phyloP scores from a whole-genome alignment of 768 basidiomycete species.

The Leccinum obscurum region DNA sequence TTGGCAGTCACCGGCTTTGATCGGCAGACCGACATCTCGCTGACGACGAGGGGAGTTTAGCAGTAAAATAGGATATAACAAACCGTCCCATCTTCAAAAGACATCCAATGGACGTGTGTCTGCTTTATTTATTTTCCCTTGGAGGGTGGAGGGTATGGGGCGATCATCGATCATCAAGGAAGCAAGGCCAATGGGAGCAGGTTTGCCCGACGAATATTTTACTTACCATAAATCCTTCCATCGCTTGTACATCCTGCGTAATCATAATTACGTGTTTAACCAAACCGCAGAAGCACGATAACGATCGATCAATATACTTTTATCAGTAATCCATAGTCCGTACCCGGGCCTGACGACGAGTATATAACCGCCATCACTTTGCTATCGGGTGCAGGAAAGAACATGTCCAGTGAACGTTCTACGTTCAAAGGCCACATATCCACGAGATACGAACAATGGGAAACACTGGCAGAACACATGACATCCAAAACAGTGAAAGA shows the following conservation, averaged over 20 bases:
- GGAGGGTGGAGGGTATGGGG: neutral
- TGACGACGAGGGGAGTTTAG: constrained; percentile 47
- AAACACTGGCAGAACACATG: neutral
- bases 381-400: neutral
- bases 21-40: constrained; percentile 47
- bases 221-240: neutral
- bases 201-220: neutral
- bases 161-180: too few species aligned
- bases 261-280: neutral
- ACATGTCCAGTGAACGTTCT: constrained; percentile 8
- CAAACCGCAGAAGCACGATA: neutral
- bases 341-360: constrained; percentile 6
- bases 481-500: neutral
- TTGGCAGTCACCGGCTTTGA: constrained; percentile 36
- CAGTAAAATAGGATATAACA: constrained; percentile 38
- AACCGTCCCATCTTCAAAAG: constrained; percentile 53
- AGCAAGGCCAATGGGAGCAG: neutral
- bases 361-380: neutral
- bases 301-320: constrained; percentile 11
- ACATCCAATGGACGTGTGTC: constrained; percentile 31
- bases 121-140: neutral
- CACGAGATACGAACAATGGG: constrained; percentile 1
- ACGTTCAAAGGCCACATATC: constrained; percentile 9
- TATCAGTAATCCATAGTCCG: neutral
- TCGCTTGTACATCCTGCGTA: neutral